These are phyloP conservation scores for Paraconiothyrium sp. DNA, from an alignment of 2,329 filamentous ascomycete genomes.

Conservation along the genomic window DNA sequence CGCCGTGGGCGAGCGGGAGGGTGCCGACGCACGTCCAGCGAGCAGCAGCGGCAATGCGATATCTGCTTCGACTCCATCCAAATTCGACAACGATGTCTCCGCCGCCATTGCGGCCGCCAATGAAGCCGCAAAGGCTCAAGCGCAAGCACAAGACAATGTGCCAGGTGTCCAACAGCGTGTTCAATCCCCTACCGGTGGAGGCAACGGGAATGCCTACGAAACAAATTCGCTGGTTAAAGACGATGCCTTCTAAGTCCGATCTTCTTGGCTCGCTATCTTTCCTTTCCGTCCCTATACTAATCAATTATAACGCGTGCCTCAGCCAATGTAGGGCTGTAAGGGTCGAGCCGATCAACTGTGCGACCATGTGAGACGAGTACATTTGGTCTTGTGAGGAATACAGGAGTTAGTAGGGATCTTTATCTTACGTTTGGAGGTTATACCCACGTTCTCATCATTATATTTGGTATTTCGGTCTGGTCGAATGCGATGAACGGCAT, in stretches of 20 bases:
- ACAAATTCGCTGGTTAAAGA: slow-evolving; percentile 18
- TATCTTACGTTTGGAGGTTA: slow-evolving; percentile 5
- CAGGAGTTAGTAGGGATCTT: neutral
- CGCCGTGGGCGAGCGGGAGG: slow-evolving; percentile 49
- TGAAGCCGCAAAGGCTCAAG: slow-evolving; percentile 47
- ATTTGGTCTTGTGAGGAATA: neutral
- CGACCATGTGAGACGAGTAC: neutral
- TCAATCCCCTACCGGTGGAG: slow-evolving; percentile 22
- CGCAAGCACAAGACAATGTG: slow-evolving; percentile 42
- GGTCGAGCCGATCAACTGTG: neutral
- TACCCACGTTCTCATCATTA: slow-evolving; percentile 2
- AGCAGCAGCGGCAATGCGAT: slow-evolving; percentile 39
- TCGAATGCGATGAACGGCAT: no score
- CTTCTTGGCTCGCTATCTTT: no score
- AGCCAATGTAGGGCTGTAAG: neutral
- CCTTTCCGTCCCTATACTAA: neutral
- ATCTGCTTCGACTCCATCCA: slow-evolving; percentile 23
- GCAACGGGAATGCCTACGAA: slow-evolving; percentile 24
- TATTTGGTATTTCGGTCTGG: no score
- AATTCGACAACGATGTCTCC: slow-evolving; percentile 45
- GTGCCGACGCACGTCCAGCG: slow-evolving; percentile 35
- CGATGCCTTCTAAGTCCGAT: slow-evolving; percentile 16
- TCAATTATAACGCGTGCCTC: neutral
- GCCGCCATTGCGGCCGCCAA: slow-evolving; percentile 49
- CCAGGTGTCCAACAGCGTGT: slow-evolving; percentile 45